A percentile compares a stretch with the other conserved stretches of the same genome.
These are phyloP conservation scores for Berkeleyomyces rouxiae DNA, from an alignment of 2,329 filamentous ascomycete species.

Conservation along the genomic window DNA sequence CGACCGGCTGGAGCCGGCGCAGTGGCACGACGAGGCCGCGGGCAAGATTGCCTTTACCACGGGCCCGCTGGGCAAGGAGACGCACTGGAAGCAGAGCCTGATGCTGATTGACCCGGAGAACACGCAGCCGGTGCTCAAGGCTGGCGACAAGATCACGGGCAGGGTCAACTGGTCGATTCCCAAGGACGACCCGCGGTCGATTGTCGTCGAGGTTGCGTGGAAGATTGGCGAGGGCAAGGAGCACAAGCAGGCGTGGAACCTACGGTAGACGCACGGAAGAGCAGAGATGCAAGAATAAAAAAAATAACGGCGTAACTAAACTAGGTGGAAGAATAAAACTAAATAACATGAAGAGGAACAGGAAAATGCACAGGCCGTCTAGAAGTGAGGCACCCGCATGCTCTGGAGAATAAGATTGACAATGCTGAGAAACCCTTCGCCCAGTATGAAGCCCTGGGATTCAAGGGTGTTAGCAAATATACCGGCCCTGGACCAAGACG, in stretches of 20 bases:
- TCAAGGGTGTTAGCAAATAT: neutral
- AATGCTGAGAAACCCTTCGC: conserved; percentile 84
- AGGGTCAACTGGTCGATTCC: conserved; percentile 54
- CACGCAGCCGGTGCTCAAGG: conserved; percentile 29
- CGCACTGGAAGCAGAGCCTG: conserved; percentile 82
- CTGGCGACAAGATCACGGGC: conserved; percentile 44
- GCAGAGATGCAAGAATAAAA: neutral
- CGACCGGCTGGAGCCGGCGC: conserved; percentile 36
- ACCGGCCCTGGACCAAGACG: neutral
- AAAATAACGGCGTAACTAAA: neutral
- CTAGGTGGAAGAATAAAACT: neutral
- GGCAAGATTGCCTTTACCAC: conserved; percentile 76
- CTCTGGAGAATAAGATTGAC: conserved; percentile 74
- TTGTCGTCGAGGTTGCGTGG: conserved; percentile 52
- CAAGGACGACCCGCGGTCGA: conserved; percentile 49
- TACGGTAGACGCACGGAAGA: conserved; percentile 17
- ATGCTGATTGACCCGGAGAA: conserved; percentile 49
- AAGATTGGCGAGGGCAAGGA: conserved; percentile 26
- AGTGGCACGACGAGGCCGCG: conserved; percentile 39
- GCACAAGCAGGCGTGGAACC: conserved; percentile 33
- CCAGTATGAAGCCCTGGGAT: conserved; percentile 63
- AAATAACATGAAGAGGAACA: neutral
- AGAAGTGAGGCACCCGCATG: conserved; percentile 57
- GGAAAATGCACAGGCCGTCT: conserved; percentile 9
- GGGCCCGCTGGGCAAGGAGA: conserved; percentile 56